phyloP scores from a whole-genome alignment of 129 eudicot species.

The Deinandra increscens region DNA sequence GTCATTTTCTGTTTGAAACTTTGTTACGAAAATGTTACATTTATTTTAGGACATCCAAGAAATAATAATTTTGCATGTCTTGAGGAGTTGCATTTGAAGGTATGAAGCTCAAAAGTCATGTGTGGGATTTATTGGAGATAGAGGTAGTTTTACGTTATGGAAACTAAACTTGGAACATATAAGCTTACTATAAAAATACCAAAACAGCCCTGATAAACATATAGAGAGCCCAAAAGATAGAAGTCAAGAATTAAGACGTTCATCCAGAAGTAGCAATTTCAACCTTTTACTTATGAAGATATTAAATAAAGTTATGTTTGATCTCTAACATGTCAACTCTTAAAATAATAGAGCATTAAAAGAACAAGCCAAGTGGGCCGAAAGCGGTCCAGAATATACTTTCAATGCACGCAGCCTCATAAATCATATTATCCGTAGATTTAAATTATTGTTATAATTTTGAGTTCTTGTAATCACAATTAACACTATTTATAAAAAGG shows the following conservation, averaged over 20 bases:
- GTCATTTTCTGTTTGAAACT: background rate
- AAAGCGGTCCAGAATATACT: background rate
- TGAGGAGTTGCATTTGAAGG: background rate
- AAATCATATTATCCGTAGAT: background rate
- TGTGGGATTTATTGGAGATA: background rate
- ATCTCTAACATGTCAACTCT: background rate
- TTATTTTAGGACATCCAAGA: background rate
- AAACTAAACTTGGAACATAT: background rate
- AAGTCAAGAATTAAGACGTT: background rate
- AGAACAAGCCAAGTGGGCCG: background rate
- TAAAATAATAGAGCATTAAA: background rate
- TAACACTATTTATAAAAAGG: background rate
- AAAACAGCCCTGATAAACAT: conserved; percentile 1
- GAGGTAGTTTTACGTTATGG: background rate
- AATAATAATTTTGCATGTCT: background rate
- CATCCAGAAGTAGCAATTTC: background rate
- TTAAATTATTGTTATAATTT: background rate
- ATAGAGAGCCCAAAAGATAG: conserved; percentile 3
- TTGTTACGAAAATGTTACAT: background rate
- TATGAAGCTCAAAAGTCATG: background rate
- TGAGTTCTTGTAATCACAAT: background rate
- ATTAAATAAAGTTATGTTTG: background rate
- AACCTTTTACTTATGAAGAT: background rate
- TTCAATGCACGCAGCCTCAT: background rate
- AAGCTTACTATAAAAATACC: background rate